Base-by-base conservation (phyloP, 371 early-diverging fungal species). In the Amoeboaphelidium protococcarum region DNA sequence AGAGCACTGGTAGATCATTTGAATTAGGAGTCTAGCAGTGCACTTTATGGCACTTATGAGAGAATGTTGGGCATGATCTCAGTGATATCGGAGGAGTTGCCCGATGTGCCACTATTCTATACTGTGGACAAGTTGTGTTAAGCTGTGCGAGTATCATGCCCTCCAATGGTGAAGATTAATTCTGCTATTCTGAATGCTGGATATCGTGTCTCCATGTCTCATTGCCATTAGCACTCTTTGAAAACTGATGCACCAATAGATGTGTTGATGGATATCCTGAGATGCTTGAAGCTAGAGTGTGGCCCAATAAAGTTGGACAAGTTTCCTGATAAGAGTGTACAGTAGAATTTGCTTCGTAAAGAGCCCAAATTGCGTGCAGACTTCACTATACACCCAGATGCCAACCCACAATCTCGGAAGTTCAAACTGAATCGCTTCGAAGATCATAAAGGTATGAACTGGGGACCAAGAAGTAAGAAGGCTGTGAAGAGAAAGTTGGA, bases 41-140 rank as follows among this genome's bases (percentile, higher is more conserved):
- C 48, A 21, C 23, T 44, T 23, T 91, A 78, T 58, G 74, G 76
- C 49, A 87, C 88, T 2, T 61, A 70, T 47, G 57, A 67, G 42
- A 72, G 99, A 52, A 87, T 98, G 74, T 55, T 75, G 57, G 98
- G 99, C 22, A 87, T 98, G 82, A 60, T 98, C 31, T 74, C 78
- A 23, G 83, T 92, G 0, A 76, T 85, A 24, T 72, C 72, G 16
- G 98, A 91, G 62, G 63, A 65, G 47, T 46, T 64, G 1, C 51
- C 79, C 2, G 74, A 82, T 48, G 56, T 58, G 3, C 90, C 90
- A 4, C 68, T 89, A 45, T 87, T 78, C 55, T 85, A 86, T 65
- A 73, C 73, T 13, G 53, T 82, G n/a, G 56, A 68, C 22, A 52
- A 62, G 2, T 54, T 85, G 23, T 58, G 68, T 50, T 64, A 69